Base-by-base conservation (phyloP, 2,329 filamentous ascomycete species). In the Chaetomiaceae sp. region DNA sequence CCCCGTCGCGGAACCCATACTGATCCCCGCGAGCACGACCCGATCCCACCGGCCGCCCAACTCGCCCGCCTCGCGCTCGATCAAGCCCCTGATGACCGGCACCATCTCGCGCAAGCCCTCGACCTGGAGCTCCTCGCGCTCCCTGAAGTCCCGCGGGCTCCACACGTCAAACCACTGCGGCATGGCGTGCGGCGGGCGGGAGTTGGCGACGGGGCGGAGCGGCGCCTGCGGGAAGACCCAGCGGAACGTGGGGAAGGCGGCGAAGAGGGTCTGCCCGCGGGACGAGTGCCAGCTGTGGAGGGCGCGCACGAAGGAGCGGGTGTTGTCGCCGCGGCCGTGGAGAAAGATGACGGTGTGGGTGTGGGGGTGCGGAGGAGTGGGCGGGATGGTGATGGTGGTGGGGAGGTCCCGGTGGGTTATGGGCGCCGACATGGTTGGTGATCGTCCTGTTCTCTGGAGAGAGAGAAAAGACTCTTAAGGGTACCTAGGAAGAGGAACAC, bases 101-200 rank as follows among this genome's bases (percentile, higher is more conserved):
- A 75, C 67, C 51, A 68, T 71, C 9, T 73, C 70, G 30, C 59
- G 61, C 10, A 80, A 60, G 0, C 75, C 75, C 0, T 64, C 56
- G 0, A 62, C 61, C 59, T 78, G 75, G 4, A 75, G 53, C 3
- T 75, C 71, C 54, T 78, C 73, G 14, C 64, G 60, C n/a, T 73
- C 64, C 1, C 65, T 44, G 14, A 74, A 71, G 51, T 74, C 64
- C 16, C 65, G 59, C 0, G 71, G 64, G 45, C 74, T 73, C 66
- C 69, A 75, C 32, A 78, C 68, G 59, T 80, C 76, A 61, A 79
- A 80, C 77, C 76, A 80, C 58, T 77, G 74, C 8, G 70, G 67
- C 51, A 59, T 51, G 23, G 30, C 2, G 7, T 61, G 25, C 20
- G 16, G 44, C 10, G n/a, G n/a, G n/a, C 20, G 47, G 13, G 11